These are phyloP conservation scores for Trematosphaeria pertusa DNA, from an alignment of 2,329 filamentous ascomycete genomes.

Conservation along the genomic window DNA sequence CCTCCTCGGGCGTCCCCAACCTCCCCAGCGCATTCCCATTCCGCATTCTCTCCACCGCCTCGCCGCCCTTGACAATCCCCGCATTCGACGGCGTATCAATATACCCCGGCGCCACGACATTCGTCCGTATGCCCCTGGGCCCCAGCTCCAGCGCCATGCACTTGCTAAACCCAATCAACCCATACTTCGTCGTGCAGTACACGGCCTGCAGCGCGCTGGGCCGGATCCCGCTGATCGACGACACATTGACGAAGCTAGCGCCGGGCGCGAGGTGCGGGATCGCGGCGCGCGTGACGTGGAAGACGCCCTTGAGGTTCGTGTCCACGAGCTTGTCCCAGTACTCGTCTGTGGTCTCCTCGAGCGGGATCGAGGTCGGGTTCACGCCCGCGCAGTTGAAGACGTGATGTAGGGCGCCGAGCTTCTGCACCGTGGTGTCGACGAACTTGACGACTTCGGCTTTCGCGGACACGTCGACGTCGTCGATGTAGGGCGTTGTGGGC, in stretches of 20 bases:
- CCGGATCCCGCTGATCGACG: slow-evolving; percentile 31
- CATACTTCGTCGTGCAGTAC: slow-evolving; percentile 46
- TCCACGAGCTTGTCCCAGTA: slow-evolving; percentile 57
- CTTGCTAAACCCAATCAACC: slow-evolving; percentile 44
- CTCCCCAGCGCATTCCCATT: slow-evolving; percentile 51
- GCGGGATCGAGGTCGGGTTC: slow-evolving; percentile 54
- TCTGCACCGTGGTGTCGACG: slow-evolving; percentile 46
- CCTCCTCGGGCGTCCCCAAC: slow-evolving; percentile 55
- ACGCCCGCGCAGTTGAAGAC: slow-evolving; percentile 58
- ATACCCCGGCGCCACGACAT: slow-evolving; percentile 48
- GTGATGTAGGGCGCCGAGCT: slow-evolving; percentile 47
- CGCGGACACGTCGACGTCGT: slow-evolving; percentile 56
- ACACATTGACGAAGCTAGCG: slow-evolving; percentile 39
- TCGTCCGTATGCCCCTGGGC: slow-evolving; percentile 37
- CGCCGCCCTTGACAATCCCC: slow-evolving; percentile 56
- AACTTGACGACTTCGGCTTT: slow-evolving; percentile 51
- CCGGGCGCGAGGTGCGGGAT: slow-evolving; percentile 45
- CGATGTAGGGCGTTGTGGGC: slow-evolving; percentile 38
- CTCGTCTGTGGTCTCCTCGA: slow-evolving; percentile 52
- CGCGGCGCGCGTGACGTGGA: slow-evolving; percentile 52
- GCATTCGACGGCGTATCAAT: slow-evolving; percentile 59
- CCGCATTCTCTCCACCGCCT: slow-evolving; percentile 50
- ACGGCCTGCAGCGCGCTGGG: slow-evolving; percentile 36
- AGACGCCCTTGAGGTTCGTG: slow-evolving; percentile 55
- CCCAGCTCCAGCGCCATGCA: slow-evolving; percentile 42